A percentile compares a stretch with the other conserved stretches of the same genome.
phyloP scores from a whole-genome alignment of 495 filamentous ascomycete species.

The Margaritispora aquatica region DNA sequence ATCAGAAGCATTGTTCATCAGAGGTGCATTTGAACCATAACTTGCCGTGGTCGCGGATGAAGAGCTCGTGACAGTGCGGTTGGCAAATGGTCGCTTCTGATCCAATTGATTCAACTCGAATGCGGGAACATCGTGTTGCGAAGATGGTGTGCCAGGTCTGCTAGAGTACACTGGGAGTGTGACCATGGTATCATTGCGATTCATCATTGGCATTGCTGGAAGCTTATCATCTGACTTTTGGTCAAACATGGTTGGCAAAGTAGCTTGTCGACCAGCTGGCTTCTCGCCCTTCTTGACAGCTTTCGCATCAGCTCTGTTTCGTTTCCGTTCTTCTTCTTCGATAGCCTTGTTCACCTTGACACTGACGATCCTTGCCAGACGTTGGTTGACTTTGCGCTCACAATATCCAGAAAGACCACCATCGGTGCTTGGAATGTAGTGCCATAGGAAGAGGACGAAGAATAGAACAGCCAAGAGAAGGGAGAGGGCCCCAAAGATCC shows the following conservation, averaged over 20 bases:
- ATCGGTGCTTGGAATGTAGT: conserved; percentile 73
- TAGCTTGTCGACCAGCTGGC: conserved; percentile 53
- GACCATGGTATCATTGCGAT: conserved; percentile 59
- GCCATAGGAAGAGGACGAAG: conserved; percentile 84
- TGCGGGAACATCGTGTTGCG: conserved; percentile 23
- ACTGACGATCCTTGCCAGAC: conserved; percentile 73
- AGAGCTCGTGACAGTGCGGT: conserved; percentile 30
- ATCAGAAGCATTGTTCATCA: conserved; percentile 49
- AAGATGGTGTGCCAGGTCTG: conserved; percentile 42
- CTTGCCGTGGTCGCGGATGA: conserved; percentile 28
- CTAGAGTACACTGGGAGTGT: conserved; percentile 59
- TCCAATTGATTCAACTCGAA: conserved; percentile 42
- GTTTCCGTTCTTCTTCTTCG: conserved; percentile 59
- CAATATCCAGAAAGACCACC: conserved; percentile 81
- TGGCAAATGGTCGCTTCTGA: conserved; percentile 36
- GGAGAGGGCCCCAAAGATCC: conserved; percentile 74
- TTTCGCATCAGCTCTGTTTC: conserved; percentile 49
- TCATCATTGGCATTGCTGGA: conserved; percentile 51
- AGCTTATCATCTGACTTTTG: conserved; percentile 44
- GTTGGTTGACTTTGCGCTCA: conserved; percentile 76
- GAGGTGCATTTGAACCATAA: conserved; percentile 51
- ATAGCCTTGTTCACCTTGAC: conserved; percentile 81
- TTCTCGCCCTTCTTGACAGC: conserved; percentile 49
- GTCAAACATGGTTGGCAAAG: conserved; percentile 56
- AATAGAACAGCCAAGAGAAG: conserved; percentile 65